phyloP scores from a whole-genome alignment of 2,329 filamentous ascomycete genomes.

The Trichoderma atroviride region DNA sequence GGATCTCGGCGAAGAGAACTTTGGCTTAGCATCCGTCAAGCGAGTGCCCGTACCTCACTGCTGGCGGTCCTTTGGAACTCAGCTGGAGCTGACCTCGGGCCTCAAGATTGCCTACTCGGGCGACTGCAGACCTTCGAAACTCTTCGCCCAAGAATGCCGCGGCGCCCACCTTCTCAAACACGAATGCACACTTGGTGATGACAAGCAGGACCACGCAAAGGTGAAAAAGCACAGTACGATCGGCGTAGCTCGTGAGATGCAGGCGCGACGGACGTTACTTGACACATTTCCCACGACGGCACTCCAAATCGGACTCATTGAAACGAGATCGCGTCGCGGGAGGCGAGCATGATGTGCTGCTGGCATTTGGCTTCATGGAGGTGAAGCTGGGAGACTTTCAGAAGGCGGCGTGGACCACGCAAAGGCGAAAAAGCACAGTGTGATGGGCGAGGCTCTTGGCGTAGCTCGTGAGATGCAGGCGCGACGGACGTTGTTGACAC shows the following conservation, averaged over 20 bases:
- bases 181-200: slow-evolving; percentile 94
- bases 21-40: slow-evolving; percentile 68
- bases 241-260: slow-evolving; percentile 74
- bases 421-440: slow-evolving; percentile 84
- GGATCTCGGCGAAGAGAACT: slow-evolving; percentile 48
- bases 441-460: slow-evolving; percentile 79
- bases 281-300: slow-evolving; percentile 94
- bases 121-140: slow-evolving; percentile 78
- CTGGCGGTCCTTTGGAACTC: slow-evolving; percentile 72
- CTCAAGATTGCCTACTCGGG: slow-evolving; percentile 93
- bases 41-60: slow-evolving; percentile 77
- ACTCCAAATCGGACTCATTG: slow-evolving; percentile 64
- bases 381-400: slow-evolving; percentile 71
- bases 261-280: slow-evolving; percentile 77
- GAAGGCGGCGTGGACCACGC: slow-evolving; percentile 73
- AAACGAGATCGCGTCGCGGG: slow-evolving; percentile 40
- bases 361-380: slow-evolving; percentile 80
- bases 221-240: slow-evolving; percentile 93
- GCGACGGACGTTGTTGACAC: slow-evolving; percentile 79
- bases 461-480: slow-evolving; percentile 80
- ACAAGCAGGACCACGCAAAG: slow-evolving; percentile 72
- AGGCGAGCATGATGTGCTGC: slow-evolving; percentile 54
- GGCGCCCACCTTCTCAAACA: slow-evolving; percentile 85
- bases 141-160: slow-evolving; percentile 71
- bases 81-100: slow-evolving; percentile 74